A percentile compares a stretch with the other conserved stretches of the same genome.
phyloP scores from a whole-genome alignment of 2,329 filamentous ascomycete genomes.

The Rugonectria rugulosa region DNA sequence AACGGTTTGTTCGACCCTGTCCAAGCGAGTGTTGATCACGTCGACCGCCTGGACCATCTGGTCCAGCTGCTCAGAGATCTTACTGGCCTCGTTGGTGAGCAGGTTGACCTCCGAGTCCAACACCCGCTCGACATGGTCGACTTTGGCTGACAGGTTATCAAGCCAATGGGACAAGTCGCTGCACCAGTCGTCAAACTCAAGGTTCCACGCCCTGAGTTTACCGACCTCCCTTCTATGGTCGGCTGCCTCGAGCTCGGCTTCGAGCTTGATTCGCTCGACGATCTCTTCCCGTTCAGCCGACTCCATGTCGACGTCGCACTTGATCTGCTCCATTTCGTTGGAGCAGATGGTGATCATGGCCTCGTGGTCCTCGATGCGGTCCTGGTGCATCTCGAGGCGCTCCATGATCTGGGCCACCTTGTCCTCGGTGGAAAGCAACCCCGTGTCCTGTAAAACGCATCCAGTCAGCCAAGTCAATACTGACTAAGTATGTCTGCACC shows the following conservation, averaged over 20 bases:
- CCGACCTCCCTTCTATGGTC: no score
- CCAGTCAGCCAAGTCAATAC: constrained; percentile 25
- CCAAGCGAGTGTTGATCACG: background rate
- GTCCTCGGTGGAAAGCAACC: background rate
- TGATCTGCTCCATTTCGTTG: background rate
- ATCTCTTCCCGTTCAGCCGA: no score
- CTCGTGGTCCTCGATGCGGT: background rate
- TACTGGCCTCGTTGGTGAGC: no score
- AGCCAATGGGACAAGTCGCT: no score
- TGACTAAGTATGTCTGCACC: constrained; percentile 34
- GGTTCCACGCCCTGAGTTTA: no score
- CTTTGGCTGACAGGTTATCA: no score
- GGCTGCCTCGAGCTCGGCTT: no score
- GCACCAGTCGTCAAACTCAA: no score
- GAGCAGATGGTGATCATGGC: background rate
- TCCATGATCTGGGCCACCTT: background rate
- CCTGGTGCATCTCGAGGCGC: background rate
- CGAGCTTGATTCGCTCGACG: no score
- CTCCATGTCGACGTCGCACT: background rate
- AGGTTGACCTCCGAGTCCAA: no score
- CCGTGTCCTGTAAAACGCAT: constrained; percentile 13
- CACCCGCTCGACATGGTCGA: no score
- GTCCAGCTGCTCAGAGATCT: no score
- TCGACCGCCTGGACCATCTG: background rate
- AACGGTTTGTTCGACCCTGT: background rate